These are phyloP conservation scores for Phytophthora europaea DNA, from an alignment of 352 stramenopile genomes.

Conservation along the genomic window DNA sequence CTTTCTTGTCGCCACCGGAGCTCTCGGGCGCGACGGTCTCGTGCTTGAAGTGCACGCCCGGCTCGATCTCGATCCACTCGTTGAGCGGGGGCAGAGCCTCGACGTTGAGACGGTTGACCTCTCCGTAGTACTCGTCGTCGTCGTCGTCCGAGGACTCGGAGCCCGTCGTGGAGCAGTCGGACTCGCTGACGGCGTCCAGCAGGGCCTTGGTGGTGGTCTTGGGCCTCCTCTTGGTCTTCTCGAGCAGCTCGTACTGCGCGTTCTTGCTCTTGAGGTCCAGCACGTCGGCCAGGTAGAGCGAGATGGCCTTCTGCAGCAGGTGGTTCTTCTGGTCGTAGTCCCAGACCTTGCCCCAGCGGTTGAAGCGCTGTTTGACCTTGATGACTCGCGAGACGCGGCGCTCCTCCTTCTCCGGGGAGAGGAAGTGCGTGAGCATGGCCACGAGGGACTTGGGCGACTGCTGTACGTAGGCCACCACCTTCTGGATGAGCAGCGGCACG, in stretches of 20 bases:
- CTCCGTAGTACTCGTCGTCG: conserved; percentile 38
- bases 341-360: conserved; percentile 45
- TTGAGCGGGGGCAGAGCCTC: conserved; percentile 49
- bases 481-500: conserved; percentile 63
- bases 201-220: conserved; percentile 30
- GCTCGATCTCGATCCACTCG: conserved; percentile 59
- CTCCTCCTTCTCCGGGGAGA: conserved; percentile 27
- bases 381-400: conserved; percentile 43
- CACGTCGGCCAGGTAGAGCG: conserved; percentile 51
- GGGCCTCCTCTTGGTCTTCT: conserved; percentile 40
- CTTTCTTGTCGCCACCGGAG: conserved; percentile 31
- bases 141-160: conserved; percentile 37
- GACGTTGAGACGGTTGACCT: conserved; percentile 50
- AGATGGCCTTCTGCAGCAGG: conserved; percentile 67
- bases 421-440: conserved; percentile 17
- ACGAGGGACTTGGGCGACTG: conserved; percentile 21
- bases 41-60: conserved; percentile 59
- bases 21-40: conserved; percentile 41
- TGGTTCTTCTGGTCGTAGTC: conserved; percentile 58
- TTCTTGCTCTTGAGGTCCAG: conserved; percentile 52
- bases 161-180: conserved; percentile 34
- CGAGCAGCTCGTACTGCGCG: conserved; percentile 59
- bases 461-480: conserved; percentile 40
- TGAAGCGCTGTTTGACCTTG: conserved; percentile 54
- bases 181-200: conserved; percentile 23